These are phyloP conservation scores for Ceratocystiopsis minuta DNA, from an alignment of 2,329 filamentous ascomycete genomes.

Conservation along the genomic window DNA sequence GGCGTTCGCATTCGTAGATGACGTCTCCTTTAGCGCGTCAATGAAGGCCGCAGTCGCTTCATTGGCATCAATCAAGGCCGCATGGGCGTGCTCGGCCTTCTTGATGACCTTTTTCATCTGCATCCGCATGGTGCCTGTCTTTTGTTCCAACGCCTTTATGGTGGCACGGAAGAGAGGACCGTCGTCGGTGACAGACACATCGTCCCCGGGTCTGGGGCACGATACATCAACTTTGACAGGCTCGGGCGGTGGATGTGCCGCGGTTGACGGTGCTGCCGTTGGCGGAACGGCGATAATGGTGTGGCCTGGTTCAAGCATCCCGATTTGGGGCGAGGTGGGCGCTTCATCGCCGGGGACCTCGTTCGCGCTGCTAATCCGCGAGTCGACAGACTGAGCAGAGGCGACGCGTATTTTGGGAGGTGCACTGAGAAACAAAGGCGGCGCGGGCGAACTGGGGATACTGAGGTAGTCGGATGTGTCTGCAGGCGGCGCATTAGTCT, in stretches of 20 bases:
- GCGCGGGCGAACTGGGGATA: slow-evolving; percentile 48
- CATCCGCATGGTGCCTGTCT: slow-evolving; percentile 81
- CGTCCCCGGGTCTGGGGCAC: slow-evolving; percentile 69
- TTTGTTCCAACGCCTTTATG: slow-evolving; percentile 90
- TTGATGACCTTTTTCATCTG: slow-evolving; percentile 95
- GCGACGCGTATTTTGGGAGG: slow-evolving; percentile 65
- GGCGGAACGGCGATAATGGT: too few species aligned
- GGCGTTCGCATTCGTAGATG: slow-evolving; percentile 80
- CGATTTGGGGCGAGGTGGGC: slow-evolving; percentile 30
- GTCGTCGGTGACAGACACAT: slow-evolving; percentile 72
- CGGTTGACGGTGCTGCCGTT: neutral
- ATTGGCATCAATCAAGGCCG: slow-evolving; percentile 67
- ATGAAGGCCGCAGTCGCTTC: slow-evolving; percentile 70
- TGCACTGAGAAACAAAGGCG: slow-evolving; percentile 53
- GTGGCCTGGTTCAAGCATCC: slow-evolving; percentile 1
- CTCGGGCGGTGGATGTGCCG: slow-evolving; percentile 18
- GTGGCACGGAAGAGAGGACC: slow-evolving; percentile 91
- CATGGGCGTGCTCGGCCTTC: slow-evolving; percentile 74
- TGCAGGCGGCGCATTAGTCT: slow-evolving; percentile 11
- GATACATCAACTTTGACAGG: slow-evolving; percentile 72
- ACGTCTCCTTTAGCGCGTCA: slow-evolving; percentile 71
- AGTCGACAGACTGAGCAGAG: slow-evolving; percentile 76
- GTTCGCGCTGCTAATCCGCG: slow-evolving; percentile 58
- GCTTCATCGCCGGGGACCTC: slow-evolving; percentile 43
- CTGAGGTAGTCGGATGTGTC: slow-evolving; percentile 27